Percentiles rank a stretch among this genome's conserved stretches.
phyloP scores from a whole-genome alignment of 2,329 filamentous ascomycete genomes.

The Harringtonia lauricola region DNA sequence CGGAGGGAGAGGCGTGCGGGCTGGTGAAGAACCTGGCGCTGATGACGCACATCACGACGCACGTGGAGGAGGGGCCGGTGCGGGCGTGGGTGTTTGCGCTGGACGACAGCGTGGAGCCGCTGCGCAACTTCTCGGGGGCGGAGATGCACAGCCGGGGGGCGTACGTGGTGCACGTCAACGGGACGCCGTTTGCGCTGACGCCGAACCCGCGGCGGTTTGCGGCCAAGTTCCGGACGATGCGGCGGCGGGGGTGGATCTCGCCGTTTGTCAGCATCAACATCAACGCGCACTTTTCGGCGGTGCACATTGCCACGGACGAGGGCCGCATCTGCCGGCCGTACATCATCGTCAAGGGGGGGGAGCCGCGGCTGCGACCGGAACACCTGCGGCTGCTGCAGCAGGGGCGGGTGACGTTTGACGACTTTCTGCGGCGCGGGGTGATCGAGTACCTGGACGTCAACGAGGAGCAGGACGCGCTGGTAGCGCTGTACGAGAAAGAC shows the following conservation, averaged over 20 bases:
- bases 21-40: slow-evolving; percentile 94
- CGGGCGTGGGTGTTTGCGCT: slow-evolving; percentile 77
- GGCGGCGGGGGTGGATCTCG: slow-evolving; percentile 82
- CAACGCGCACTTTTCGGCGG: slow-evolving; percentile 82
- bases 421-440: slow-evolving; percentile 79
- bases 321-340: slow-evolving; percentile 92
- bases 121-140: slow-evolving; percentile 60
- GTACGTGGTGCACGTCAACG: slow-evolving; percentile 91
- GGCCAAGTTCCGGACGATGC: slow-evolving; percentile 71
- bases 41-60: slow-evolving; percentile 98
- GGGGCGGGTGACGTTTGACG: slow-evolving; percentile 82
- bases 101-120: slow-evolving; percentile 70
- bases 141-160: slow-evolving; percentile 78
- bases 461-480: slow-evolving; percentile 93
- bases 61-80: slow-evolving; percentile 86
- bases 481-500: slow-evolving; percentile 79
- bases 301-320: slow-evolving; percentile 95
- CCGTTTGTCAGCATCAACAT: slow-evolving; percentile 96
- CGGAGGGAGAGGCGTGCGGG: slow-evolving; percentile 96
- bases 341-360: slow-evolving; percentile 84
- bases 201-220: slow-evolving; percentile 79
- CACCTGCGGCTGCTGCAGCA: slow-evolving; percentile 75
- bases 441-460: slow-evolving; percentile 98
- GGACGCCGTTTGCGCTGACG: slow-evolving; percentile 83
- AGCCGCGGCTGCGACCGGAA: slow-evolving; percentile 66